Conservation (phyloP, 108 stramenopile species). For the Fistulifera pelliculosa region DNA sequence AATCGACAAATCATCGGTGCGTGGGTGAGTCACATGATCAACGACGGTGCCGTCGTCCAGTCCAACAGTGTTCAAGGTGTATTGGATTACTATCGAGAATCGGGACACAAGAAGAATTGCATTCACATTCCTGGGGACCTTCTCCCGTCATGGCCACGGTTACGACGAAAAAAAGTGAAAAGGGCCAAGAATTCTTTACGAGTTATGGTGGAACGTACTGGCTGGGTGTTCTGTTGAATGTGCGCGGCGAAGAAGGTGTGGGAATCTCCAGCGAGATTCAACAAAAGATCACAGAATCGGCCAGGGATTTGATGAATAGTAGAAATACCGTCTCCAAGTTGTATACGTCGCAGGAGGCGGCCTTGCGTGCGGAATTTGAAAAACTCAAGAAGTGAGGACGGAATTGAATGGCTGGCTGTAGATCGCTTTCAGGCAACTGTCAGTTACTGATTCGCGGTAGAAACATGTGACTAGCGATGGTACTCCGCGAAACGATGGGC, state of each 20-base stretch:
- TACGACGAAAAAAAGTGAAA: conserved; percentile 17
- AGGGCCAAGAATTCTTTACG: conserved; percentile 22
- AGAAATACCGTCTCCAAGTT: conserved; percentile 3
- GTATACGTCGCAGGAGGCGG: neutral
- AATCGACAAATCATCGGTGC: conserved; percentile 11
- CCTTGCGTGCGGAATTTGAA: conserved; percentile 9
- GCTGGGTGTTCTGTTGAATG: conserved; percentile 2
- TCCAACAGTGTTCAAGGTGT: conserved; percentile 20
- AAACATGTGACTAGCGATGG: no score
- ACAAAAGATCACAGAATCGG: conserved; percentile 10
- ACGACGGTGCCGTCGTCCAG: conserved; percentile 31
- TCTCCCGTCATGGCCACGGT: conserved; percentile 16
- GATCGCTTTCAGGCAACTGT: no score
- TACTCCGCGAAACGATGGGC: no score
- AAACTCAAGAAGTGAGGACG: neutral
- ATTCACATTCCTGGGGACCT: conserved; percentile 22
- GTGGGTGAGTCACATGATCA: conserved; percentile 30
- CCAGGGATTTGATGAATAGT: conserved; percentile 12
- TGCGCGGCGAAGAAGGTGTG: neutral
- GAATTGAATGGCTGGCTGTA: no score
- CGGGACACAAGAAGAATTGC: conserved; percentile 21
- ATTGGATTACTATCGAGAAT: conserved; percentile 21
- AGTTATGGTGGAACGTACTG: conserved; percentile 22
- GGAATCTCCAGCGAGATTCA: conserved; percentile 7
- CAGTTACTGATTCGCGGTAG: no score